Percentiles rank a stretch among this genome's conserved stretches.
Conservation (phyloP, 345 rosid species). For the Anacardium occidentale region DNA sequence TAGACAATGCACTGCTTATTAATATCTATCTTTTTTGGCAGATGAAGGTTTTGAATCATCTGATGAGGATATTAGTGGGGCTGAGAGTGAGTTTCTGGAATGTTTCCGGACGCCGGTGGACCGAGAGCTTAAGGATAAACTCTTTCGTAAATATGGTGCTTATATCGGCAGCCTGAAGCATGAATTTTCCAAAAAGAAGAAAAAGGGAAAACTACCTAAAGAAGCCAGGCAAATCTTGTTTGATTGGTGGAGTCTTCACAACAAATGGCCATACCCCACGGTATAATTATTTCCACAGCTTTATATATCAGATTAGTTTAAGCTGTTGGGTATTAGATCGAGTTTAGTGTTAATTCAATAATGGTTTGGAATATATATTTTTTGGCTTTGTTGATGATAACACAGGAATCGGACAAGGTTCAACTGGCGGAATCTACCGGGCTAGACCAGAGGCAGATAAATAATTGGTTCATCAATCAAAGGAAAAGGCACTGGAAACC, state of each 20-base stretch:
- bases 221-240: conserved; percentile 48
- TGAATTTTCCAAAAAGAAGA: conserved; percentile 56
- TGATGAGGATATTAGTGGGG: conserved; percentile 39
- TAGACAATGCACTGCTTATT: neutral
- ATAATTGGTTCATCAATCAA: conserved; percentile 64
- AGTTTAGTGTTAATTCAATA: too few relatives aligned
- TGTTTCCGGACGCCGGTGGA: conserved; percentile 25
- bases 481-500: conserved; percentile 69
- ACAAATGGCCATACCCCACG: conserved; percentile 65
- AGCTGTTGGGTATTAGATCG: too few relatives aligned
- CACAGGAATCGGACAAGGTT: conserved; percentile 53
- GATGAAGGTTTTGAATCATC: conserved; percentile 41
- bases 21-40: neutral
- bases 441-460: conserved; percentile 59
- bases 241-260: conserved; percentile 54
- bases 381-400: too few relatives aligned
- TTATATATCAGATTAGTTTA: neutral
- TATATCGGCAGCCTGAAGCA: conserved; percentile 43
- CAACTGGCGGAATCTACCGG: conserved; percentile 49
- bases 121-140: conserved; percentile 42
- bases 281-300: conserved; percentile 19
- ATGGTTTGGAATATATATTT: too few relatives aligned
- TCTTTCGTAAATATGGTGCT: conserved; percentile 43
- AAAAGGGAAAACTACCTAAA: conserved; percentile 52
- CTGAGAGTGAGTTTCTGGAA: conserved; percentile 33